phyloP scores from a whole-genome alignment of 2,329 filamentous ascomycete species.

The Orbilia ellipsospora region DNA sequence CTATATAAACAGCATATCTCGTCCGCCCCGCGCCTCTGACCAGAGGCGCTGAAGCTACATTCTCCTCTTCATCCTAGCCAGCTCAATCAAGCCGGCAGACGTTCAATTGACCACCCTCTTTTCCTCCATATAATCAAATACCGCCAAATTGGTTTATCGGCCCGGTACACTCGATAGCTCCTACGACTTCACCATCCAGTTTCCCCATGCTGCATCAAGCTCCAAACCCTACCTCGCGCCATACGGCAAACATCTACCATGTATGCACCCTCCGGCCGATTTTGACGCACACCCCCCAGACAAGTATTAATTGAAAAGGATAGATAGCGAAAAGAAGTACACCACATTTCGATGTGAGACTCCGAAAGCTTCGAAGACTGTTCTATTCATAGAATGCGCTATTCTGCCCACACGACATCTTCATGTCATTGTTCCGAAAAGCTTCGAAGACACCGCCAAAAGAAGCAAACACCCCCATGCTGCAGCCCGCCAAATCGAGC shows the following conservation, averaged over 20 bases:
- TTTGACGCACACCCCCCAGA: slow-evolving; percentile 5
- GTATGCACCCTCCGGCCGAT: slow-evolving; percentile 4
- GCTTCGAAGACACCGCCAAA: not conserved
- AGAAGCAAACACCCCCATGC: slow-evolving; percentile 41
- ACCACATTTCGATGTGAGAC: not conserved
- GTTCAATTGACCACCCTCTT: not conserved
- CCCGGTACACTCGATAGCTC: not conserved
- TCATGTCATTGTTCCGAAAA: not conserved
- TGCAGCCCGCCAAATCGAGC: slow-evolving; percentile 12
- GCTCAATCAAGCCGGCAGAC: not conserved
- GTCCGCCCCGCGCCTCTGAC: slow-evolving; percentile 30
- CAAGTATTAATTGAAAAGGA: slow-evolving; percentile 17
- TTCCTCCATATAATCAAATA: not conserved
- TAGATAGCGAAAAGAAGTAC: slow-evolving; percentile 28
- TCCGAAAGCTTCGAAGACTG: slow-evolving; percentile 1
- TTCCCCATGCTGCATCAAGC: slow-evolving; percentile 33
- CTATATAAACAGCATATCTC: slow-evolving; percentile 55
- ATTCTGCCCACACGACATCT: slow-evolving; percentile 20
- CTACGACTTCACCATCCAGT: slow-evolving; percentile 50
- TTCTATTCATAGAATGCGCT: slow-evolving; percentile 40
- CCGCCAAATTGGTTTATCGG: not conserved
- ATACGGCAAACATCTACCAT: slow-evolving; percentile 8
- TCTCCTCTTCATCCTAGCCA: slow-evolving; percentile 25
- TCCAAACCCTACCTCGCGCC: slow-evolving; percentile 14
- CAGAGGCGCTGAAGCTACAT: slow-evolving; percentile 8